These are phyloP conservation scores for Adansonia grandidieri DNA, from an alignment of 441 rosid species.

Conservation along the genomic window DNA sequence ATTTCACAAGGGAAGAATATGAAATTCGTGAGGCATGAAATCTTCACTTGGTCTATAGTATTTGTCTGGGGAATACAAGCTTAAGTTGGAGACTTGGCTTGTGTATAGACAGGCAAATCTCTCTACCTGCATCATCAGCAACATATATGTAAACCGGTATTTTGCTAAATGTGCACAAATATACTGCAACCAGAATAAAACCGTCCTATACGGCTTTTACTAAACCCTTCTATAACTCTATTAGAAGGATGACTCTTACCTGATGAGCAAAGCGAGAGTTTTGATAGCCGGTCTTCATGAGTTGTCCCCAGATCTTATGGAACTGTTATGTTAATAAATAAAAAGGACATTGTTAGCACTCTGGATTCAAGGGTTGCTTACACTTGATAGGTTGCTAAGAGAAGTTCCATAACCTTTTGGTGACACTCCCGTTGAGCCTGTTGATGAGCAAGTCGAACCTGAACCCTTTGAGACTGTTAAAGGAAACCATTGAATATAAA, in stretches of 20 bases:
- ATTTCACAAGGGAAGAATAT: conserved; percentile 42
- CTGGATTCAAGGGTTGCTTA: not conserved
- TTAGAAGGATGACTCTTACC: conserved; percentile 39
- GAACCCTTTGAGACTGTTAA: conserved; percentile 51
- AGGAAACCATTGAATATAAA: conserved; percentile 14
- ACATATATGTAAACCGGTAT: not conserved
- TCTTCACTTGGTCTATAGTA: conserved; percentile 96
- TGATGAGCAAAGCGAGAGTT: conserved; percentile 99
- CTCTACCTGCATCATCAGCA: conserved; percentile 67
- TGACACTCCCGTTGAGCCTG: conserved; percentile 75
- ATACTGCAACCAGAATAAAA: not conserved
- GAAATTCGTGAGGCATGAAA: conserved; percentile 95
- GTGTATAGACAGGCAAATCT: conserved; percentile 98
- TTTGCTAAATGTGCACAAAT: not conserved
- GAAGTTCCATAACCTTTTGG: conserved; percentile 56
- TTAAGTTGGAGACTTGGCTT: conserved; percentile 88
- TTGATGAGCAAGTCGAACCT: conserved; percentile 70
- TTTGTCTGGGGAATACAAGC: conserved; percentile 92
- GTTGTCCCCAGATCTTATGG: conserved; percentile 97
- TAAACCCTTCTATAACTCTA: not conserved
- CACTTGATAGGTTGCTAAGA: not conserved
- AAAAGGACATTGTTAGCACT: not conserved
- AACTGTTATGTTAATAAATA: conserved; percentile 50
- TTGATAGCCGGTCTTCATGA: conserved; percentile 98
- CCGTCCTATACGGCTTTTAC: not conserved